phyloP scores from a whole-genome alignment of 768 basidiomycete genomes.

The Agaricus subrufescens region DNA sequence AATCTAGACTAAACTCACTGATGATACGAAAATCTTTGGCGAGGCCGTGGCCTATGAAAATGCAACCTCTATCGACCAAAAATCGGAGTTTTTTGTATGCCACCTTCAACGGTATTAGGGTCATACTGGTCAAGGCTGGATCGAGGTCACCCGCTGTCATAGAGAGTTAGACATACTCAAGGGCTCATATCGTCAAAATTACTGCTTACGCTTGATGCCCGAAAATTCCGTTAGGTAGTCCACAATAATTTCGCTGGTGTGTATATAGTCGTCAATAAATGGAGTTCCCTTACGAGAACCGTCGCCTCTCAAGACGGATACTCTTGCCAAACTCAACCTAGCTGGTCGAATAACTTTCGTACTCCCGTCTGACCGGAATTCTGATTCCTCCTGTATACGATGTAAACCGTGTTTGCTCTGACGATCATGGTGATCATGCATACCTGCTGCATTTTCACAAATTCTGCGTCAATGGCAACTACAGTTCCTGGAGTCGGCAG shows the following conservation, averaged over 20 bases:
- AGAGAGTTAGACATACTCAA: neutral
- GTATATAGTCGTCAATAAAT: constrained; percentile 98
- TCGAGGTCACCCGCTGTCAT: constrained; percentile 88
- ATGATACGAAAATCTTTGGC: constrained; percentile 98
- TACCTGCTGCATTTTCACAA: constrained; percentile 95
- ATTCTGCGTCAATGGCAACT: constrained; percentile 96
- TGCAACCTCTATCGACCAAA: constrained; percentile 90
- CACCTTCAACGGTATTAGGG: constrained; percentile 92
- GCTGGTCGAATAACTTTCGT: constrained; percentile 91
- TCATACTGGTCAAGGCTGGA: constrained; percentile 75
- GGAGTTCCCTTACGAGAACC: constrained; percentile 78
- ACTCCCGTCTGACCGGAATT: constrained; percentile 91
- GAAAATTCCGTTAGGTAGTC: constrained; percentile 98
- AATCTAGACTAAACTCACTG: constrained; percentile 53
- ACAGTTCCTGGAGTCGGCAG: constrained; percentile 82
- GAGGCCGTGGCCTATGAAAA: constrained; percentile 95
- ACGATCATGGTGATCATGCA: constrained; percentile 1
- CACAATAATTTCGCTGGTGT: constrained; percentile 91
- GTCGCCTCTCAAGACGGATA: constrained; percentile 88
- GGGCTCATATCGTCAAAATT: neutral
- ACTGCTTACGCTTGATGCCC: constrained; percentile 79
- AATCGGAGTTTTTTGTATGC: constrained; percentile 96
- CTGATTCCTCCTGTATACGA: constrained; percentile 77
- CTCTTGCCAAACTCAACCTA: constrained; percentile 87
- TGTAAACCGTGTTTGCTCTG: neutral